Evolutionary conservation across 2,329 filamentous ascomycete species (phyloP).

Genomic region (Cercospora citrullina): DNA sequence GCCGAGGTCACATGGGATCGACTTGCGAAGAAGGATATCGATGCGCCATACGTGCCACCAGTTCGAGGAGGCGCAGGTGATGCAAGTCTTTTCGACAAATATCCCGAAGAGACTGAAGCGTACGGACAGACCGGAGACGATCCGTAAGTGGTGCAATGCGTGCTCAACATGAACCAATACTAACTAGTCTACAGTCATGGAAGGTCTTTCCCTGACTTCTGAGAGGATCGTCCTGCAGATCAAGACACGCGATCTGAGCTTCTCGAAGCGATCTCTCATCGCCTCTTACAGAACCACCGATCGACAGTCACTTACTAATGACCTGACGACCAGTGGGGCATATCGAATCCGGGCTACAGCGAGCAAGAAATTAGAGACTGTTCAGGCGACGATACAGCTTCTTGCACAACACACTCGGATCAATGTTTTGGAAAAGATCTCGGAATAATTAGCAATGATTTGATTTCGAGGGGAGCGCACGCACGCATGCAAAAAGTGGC

Average conservation of each 20-base stretch:
- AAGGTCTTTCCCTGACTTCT: constrained; percentile 75
- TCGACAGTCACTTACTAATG: constrained; percentile 1
- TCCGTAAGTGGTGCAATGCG: constrained; percentile 64
- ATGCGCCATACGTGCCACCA: constrained; percentile 94
- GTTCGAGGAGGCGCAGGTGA: constrained; percentile 92
- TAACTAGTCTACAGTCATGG: constrained; percentile 59
- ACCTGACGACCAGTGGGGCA: constrained; percentile 6
- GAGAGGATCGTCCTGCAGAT: constrained; percentile 21
- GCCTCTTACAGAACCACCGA: constrained; percentile 12
- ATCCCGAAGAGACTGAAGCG: constrained; percentile 92
- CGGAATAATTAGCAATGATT: constrained; percentile 10
- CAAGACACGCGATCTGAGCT: not conserved
- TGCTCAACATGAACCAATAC: not conserved
- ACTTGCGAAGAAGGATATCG: constrained; percentile 91
- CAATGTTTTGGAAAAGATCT: not conserved
- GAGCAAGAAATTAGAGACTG: constrained; percentile 3
- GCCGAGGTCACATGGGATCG: constrained; percentile 97
- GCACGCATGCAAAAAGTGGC: constrained; percentile 4
- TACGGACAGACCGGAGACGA: constrained; percentile 80
- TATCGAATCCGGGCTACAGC: constrained; percentile 7
- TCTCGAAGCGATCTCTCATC: constrained; percentile 5
- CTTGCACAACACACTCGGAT: not conserved
- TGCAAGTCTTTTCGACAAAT: constrained; percentile 96
- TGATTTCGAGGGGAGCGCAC: not conserved
- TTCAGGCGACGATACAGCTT: constrained; percentile 10